Evolutionary conservation across 768 basidiomycete species (phyloP).

Genomic region (Hydnomerulius pinastri): DNA sequence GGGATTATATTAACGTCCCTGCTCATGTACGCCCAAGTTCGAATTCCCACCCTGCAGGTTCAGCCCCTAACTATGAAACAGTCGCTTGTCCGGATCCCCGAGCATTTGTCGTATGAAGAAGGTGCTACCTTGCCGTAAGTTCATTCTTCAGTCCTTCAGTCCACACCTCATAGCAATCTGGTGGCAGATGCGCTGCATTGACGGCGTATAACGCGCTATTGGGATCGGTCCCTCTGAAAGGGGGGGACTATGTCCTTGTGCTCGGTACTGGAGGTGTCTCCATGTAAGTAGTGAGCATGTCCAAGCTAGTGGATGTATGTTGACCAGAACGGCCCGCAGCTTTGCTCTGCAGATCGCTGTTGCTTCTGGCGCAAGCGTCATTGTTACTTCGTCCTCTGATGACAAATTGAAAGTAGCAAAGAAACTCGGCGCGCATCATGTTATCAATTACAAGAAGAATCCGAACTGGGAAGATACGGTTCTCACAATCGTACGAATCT

Average conservation of each 20-base stretch:
- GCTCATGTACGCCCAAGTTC: constrained; percentile 34
- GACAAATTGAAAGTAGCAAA: constrained; percentile 56
- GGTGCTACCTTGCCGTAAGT: constrained; percentile 63
- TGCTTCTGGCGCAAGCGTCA: constrained; percentile 62
- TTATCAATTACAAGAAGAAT: constrained; percentile 63
- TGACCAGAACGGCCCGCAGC: constrained; percentile 29
- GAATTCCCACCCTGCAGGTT: background rate
- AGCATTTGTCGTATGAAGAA: constrained; percentile 62
- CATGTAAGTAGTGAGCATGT: constrained; percentile 35
- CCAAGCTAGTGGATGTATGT: background rate
- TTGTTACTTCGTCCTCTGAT: constrained; percentile 68
- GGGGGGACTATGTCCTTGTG: constrained; percentile 59
- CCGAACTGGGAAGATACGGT: constrained; percentile 62
- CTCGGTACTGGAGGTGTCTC: constrained; percentile 61
- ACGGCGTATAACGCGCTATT: constrained; percentile 65
- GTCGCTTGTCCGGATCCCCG: constrained; percentile 54
- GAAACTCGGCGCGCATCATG: constrained; percentile 51
- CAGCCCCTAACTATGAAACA: constrained; percentile 18
- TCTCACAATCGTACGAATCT: constrained; percentile 37
- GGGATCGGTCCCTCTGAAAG: constrained; percentile 51
- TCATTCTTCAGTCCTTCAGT: too few relatives aligned
- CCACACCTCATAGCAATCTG: background rate
- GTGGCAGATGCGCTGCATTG: constrained; percentile 52
- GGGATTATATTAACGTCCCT: constrained; percentile 54
- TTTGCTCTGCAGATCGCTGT: constrained; percentile 64